A percentile compares a stretch with the other conserved stretches of the same genome.
These are phyloP conservation scores for Cyclocybe aegerita DNA, from an alignment of 768 basidiomycete species.

Conservation along the genomic window DNA sequence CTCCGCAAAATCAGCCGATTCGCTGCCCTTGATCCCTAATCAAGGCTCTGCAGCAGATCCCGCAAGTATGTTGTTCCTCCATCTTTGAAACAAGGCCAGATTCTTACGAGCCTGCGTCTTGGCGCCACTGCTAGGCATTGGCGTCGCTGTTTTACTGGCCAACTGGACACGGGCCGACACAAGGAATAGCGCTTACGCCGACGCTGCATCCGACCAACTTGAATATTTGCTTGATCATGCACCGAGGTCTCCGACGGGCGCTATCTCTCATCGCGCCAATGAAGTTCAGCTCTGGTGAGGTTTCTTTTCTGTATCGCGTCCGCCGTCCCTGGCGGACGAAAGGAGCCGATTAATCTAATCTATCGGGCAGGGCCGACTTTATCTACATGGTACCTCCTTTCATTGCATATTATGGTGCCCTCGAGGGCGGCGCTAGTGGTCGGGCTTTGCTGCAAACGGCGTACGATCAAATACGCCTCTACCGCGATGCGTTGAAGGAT, in stretches of 20 bases:
- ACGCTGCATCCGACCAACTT: conserved; percentile 46
- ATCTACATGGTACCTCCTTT: conserved; percentile 66
- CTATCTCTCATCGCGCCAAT: conserved; percentile 56
- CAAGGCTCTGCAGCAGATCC: conserved; percentile 62
- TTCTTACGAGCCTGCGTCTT: conserved; percentile 6
- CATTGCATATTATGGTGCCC: conserved; percentile 61
- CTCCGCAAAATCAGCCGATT: conserved; percentile 29
- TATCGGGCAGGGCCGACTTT: conserved; percentile 48
- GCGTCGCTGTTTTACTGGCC: conserved; percentile 47
- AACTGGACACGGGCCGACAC: conserved; percentile 48
- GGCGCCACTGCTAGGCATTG: conserved; percentile 36
- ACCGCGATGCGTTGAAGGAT: conserved; percentile 53
- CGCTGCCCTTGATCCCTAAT: conserved; percentile 41
- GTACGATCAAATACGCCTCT: conserved; percentile 56
- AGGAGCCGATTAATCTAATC: neutral
- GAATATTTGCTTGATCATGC: conserved; percentile 43
- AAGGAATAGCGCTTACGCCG: conserved; percentile 31
- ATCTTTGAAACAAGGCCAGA: conserved; percentile 11
- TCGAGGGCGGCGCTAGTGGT: conserved; percentile 36
- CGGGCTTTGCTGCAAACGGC: conserved; percentile 41
- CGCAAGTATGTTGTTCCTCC: conserved; percentile 35
- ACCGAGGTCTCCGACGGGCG: conserved; percentile 47
- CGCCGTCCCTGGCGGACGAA: neutral
- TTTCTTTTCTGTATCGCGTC: neutral
- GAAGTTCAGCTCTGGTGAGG: conserved; percentile 54